These are phyloP conservation scores for Wallacemonas sp. DNA, from an alignment of 208 protist species.

Conservation along the genomic window DNA sequence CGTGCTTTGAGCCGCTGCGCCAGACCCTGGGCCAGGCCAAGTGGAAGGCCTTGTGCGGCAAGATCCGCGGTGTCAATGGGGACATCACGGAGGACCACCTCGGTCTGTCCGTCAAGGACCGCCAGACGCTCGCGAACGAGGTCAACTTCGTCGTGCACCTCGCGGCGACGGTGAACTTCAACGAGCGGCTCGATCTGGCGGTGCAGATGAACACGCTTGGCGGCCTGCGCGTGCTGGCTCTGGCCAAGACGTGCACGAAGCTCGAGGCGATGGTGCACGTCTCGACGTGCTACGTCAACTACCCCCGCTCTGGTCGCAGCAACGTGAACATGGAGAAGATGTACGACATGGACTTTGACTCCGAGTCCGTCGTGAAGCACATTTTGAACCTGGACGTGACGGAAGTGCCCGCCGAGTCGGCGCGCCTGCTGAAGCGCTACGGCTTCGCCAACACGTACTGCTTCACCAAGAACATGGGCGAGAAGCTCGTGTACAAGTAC, in stretches of 20 bases:
- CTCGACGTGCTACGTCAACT: slow-evolving; percentile 91
- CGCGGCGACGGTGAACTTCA: slow-evolving; percentile 90
- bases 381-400: slow-evolving; percentile 61
- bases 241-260: slow-evolving; percentile 69
- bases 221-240: slow-evolving; percentile 66
- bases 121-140: slow-evolving; percentile 42
- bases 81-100: slow-evolving; percentile 74
- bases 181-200: slow-evolving; percentile 68
- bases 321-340: slow-evolving; percentile 62
- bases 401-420: slow-evolving; percentile 44
- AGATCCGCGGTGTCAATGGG: slow-evolving; percentile 65
- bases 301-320: slow-evolving; percentile 40
- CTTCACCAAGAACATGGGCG: slow-evolving; percentile 86
- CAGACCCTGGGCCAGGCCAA: slow-evolving; percentile 52
- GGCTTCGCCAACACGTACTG: slow-evolving; percentile 91
- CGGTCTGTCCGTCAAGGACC: slow-evolving; percentile 55
- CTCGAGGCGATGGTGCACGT: slow-evolving; percentile 84
- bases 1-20: slow-evolving; percentile 76
- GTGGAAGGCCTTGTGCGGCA: slow-evolving; percentile 46
- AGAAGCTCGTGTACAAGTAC: slow-evolving; percentile 64
- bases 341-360: slow-evolving; percentile 81
- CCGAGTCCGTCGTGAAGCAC: slow-evolving; percentile 72
- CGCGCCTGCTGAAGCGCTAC: slow-evolving; percentile 52
- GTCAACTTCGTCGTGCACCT: slow-evolving; percentile 83
- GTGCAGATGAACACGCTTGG: slow-evolving; percentile 87